Conservation (phyloP, 2,329 filamentous ascomycete species). For the Thelonectria rubi region DNA sequence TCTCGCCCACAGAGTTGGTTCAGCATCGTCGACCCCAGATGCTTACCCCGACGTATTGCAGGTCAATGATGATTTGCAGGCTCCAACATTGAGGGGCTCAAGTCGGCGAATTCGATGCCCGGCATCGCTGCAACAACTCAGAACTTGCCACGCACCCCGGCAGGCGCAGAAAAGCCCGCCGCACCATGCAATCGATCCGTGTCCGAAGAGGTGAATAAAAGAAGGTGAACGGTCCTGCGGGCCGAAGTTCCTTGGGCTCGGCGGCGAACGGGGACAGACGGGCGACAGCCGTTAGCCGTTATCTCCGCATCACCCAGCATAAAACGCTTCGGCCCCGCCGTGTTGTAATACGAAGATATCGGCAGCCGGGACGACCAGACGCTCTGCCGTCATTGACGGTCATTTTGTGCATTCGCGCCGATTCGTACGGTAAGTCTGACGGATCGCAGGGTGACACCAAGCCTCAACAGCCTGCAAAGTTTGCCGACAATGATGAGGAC, state of each 20-base stretch:
- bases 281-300: constrained; percentile 33
- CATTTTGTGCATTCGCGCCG: constrained; percentile 1
- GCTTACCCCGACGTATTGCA: neutral
- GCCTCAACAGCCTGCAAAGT: neutral
- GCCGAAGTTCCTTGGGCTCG: constrained; percentile 33
- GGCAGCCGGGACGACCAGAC: constrained; percentile 8
- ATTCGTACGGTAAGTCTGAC: neutral
- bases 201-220: constrained; percentile 15
- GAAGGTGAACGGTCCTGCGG: constrained; percentile 35
- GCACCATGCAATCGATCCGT: constrained; percentile 4
- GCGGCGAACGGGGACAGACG: constrained; percentile 31
- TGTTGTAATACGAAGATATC: constrained; percentile 11
- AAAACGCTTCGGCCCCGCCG: constrained; percentile 20
- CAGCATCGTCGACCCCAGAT: neutral
- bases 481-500: neutral
- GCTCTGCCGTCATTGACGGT: constrained; percentile 2
- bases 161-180: neutral
- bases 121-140: neutral
- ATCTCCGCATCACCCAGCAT: constrained; percentile 16
- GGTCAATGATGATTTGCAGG: neutral
- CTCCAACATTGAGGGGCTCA: neutral
- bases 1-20: neutral
- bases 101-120: constrained; percentile 1
- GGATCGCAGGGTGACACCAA: neutral
- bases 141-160: neutral